phyloP scores from a whole-genome alignment of 208 protist genomes.

The Trypanosoma cruzi region DNA sequence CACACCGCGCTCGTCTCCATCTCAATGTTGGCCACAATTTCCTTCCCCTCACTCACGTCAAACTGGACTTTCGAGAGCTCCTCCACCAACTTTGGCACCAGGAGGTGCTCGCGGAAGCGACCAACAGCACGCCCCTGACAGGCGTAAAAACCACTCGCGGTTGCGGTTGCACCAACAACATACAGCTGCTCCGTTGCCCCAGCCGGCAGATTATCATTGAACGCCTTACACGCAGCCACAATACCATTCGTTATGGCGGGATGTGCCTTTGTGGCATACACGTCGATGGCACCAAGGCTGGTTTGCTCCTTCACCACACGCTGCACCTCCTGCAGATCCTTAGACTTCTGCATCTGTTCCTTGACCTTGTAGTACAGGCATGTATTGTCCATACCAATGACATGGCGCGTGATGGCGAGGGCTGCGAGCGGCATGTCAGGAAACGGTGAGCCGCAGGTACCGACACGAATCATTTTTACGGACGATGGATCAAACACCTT shows the following conservation, averaged over 20 bases:
- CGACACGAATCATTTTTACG: conserved; percentile 72
- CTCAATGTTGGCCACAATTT: no score
- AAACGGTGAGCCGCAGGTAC: conserved; percentile 72
- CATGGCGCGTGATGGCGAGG: conserved; percentile 66
- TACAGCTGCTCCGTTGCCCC: conserved; percentile 39
- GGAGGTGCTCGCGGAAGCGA: conserved; percentile 48
- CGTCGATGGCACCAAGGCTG: conserved; percentile 48
- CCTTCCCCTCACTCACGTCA: no score
- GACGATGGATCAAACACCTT: conserved; percentile 45
- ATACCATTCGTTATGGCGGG: conserved; percentile 50
- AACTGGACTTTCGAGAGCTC: conserved; percentile 55
- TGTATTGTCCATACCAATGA: conserved; percentile 82
- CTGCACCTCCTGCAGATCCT: conserved; percentile 47
- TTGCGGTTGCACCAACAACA: conserved; percentile 64
- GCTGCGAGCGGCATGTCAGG: conserved; percentile 41
- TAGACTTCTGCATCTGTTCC: conserved; percentile 22
- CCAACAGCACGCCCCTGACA: conserved; percentile 76
- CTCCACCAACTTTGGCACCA: conserved; percentile 49
- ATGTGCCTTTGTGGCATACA: conserved; percentile 67
- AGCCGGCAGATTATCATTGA: conserved; percentile 32
- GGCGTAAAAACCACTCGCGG: conserved; percentile 75
- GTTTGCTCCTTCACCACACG: conserved; percentile 32
- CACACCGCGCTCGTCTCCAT: conserved; percentile 73
- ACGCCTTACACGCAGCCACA: conserved; percentile 37
- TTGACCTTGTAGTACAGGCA: conserved; percentile 65